These are phyloP conservation scores for Cladochytrium replicatum DNA, from an alignment of 192 early-diverging fungal species.

Conservation along the genomic window DNA sequence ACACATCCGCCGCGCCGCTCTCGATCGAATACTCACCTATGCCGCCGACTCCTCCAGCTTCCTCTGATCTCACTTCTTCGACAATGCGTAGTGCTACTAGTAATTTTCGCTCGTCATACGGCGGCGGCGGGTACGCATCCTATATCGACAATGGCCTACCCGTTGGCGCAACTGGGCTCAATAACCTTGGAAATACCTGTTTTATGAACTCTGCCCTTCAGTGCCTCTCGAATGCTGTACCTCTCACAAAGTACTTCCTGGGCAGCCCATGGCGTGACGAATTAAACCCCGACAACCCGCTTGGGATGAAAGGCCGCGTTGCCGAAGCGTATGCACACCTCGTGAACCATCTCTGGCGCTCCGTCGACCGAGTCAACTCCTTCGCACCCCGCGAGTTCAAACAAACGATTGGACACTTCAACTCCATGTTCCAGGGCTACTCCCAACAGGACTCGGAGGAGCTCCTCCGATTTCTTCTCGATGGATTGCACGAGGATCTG, in stretches of 20 bases:
- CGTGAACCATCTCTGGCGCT: slow-evolving; percentile 25
- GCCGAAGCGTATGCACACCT: slow-evolving; percentile 62
- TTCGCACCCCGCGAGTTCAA: slow-evolving; percentile 75
- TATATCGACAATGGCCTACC: no score
- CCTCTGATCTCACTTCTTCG: no score
- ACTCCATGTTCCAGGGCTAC: slow-evolving; percentile 57
- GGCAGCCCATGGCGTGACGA: slow-evolving; percentile 39
- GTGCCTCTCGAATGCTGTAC: slow-evolving; percentile 64
- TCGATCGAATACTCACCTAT: no score
- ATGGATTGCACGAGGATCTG: slow-evolving; percentile 80
- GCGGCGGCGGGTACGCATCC: no score
- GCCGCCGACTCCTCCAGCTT: no score
- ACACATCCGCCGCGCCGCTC: no score
- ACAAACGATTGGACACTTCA: slow-evolving; percentile 46
- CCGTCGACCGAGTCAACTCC: slow-evolving; percentile 21
- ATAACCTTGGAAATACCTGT: slow-evolving; percentile 84
- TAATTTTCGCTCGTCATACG: no score
- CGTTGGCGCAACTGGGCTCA: slow-evolving; percentile 49
- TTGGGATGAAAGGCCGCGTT: slow-evolving; percentile 65
- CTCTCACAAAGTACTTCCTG: slow-evolving; percentile 32
- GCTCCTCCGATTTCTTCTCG: slow-evolving; percentile 67
- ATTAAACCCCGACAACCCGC: slow-evolving; percentile 55
- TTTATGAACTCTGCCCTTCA: slow-evolving; percentile 90
- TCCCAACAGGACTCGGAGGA: slow-evolving; percentile 82
- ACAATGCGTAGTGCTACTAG: no score